Conservation (phyloP, 1,284 basidiomycete species). For the Taiwanofungus camphoratus region DNA sequence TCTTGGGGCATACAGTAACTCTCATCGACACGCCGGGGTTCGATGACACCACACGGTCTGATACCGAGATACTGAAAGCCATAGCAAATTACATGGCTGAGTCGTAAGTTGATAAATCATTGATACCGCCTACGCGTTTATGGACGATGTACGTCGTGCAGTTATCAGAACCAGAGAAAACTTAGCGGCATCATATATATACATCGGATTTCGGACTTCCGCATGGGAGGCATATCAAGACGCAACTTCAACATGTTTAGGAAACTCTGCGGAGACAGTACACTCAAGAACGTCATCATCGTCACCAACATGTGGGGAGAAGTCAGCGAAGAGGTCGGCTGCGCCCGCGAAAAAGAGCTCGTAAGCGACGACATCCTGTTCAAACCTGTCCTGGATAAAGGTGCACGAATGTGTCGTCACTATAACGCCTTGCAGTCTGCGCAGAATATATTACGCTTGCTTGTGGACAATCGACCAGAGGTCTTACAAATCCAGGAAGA, state of each 20-base stretch:
- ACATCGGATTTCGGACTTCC: constrained; percentile 48
- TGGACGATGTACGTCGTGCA: constrained; percentile 13
- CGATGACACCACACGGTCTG: constrained; percentile 16
- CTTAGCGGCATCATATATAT: constrained; percentile 49
- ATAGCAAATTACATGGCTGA: constrained; percentile 11
- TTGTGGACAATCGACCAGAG: constrained; percentile 10
- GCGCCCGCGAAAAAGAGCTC: constrained; percentile 17
- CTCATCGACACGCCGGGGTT: constrained; percentile 22
- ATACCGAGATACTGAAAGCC: constrained; percentile 16
- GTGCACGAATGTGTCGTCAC: constrained; percentile 18
- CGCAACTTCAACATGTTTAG: constrained; percentile 48
- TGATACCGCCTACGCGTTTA: not conserved
- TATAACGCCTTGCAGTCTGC: constrained; percentile 14
- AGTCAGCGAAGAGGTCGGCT: constrained; percentile 22
- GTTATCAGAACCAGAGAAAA: constrained; percentile 34
- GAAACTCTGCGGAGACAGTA: constrained; percentile 43
- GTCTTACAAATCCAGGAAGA: constrained; percentile 15
- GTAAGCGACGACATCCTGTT: constrained; percentile 15
- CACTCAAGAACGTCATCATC: constrained; percentile 43
- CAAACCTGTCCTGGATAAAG: constrained; percentile 16
- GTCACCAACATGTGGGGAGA: constrained; percentile 50
- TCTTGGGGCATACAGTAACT: constrained; percentile 9
- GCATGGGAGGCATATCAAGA: constrained; percentile 45
- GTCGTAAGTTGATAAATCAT: constrained; percentile 9
- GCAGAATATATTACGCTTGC: constrained; percentile 8